A percentile compares a stretch with the other conserved stretches of the same genome.
Conservation (phyloP, 2,329 filamentous ascomycete genomes). For the Penicillium hesseltinei region DNA sequence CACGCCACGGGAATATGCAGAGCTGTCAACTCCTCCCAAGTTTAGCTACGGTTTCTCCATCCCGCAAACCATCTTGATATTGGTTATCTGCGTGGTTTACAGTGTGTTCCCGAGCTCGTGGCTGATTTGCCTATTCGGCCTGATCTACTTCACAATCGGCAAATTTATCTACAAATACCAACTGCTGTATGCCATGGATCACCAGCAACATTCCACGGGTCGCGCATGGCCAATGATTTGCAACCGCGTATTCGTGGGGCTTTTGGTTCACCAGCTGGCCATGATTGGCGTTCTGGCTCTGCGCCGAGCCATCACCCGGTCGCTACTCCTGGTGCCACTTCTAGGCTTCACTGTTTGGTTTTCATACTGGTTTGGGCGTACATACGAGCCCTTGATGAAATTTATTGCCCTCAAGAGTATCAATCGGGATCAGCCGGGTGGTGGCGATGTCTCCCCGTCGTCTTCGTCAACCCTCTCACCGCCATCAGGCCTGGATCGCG, state of each 20-base stretch:
- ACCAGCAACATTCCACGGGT: constrained; percentile 69
- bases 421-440: constrained; percentile 58
- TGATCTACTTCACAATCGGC: constrained; percentile 58
- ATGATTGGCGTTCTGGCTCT: constrained; percentile 84
- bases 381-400: constrained; percentile 83
- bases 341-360: constrained; percentile 84
- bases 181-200: constrained; percentile 96
- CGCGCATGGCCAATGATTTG: constrained; percentile 96
- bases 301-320: constrained; percentile 68
- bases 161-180: constrained; percentile 66
- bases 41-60: constrained; percentile 98
- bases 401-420: constrained; percentile 92
- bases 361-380: constrained; percentile 72
- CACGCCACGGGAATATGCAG: constrained; percentile 84
- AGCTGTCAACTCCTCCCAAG: constrained; percentile 74
- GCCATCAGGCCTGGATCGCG: constrained; percentile 44
- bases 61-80: constrained; percentile 85
- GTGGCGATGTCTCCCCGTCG: constrained; percentile 36
- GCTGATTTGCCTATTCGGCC: constrained; percentile 72
- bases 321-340: constrained; percentile 71
- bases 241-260: constrained; percentile 80
- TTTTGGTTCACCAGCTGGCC: constrained; percentile 85
- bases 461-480: constrained; percentile 41
- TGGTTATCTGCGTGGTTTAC: constrained; percentile 95
- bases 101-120: constrained; percentile 79